Conservation (phyloP, 805 yeast species). For the Monosporozyma servazzii region DNA sequence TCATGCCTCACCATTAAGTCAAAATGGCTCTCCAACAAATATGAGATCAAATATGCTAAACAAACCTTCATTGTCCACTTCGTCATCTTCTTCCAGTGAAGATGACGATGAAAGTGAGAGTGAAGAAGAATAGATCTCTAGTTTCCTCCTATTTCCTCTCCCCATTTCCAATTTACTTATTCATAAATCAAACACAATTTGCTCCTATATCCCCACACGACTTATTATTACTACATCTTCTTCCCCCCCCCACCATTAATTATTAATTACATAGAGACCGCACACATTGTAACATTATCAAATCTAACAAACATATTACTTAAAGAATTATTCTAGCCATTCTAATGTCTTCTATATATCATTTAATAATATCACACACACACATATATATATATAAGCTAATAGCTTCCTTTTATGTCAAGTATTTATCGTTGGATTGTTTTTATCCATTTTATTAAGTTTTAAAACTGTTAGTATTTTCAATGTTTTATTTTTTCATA, state of each 20-base stretch:
- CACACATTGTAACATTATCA: conserved; percentile 1
- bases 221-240: not conserved
- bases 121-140: conserved; percentile 51
- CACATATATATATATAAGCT: not conserved
- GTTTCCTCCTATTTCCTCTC: not conserved
- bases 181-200: not conserved
- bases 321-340: not conserved
- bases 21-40: conserved; percentile 30
- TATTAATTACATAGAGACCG: not conserved
- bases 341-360: not conserved
- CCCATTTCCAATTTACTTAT: not conserved
- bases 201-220: not conserved
- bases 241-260: not conserved
- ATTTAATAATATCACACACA: not conserved
- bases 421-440: too few relatives aligned
- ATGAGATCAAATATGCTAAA: not conserved
- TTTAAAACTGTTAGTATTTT: not conserved
- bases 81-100: conserved; percentile 22
- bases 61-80: conserved; percentile 5
- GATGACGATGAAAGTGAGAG: conserved; percentile 56
- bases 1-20: conserved; percentile 39
- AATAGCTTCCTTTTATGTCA: not conserved
- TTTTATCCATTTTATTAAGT: not conserved
- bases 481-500: not conserved
- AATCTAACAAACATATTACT: not conserved